phyloP scores from a whole-genome alignment of 1,139 yeast genomes.

The Saccharomyces hybrid region DNA sequence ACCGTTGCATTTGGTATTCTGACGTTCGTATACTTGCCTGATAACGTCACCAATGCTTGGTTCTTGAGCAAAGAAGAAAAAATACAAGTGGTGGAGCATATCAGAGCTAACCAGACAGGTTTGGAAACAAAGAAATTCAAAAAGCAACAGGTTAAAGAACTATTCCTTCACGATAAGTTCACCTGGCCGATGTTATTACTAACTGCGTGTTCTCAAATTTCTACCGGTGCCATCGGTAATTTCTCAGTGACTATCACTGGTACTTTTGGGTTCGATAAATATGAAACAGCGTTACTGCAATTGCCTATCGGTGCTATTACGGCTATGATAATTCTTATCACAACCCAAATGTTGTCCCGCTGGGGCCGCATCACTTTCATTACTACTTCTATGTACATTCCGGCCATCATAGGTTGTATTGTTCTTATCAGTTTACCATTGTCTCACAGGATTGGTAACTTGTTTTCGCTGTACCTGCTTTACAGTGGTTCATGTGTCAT shows the following conservation, averaged over 20 bases:
- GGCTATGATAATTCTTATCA: constrained; percentile 29
- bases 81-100: constrained; percentile 43
- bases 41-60: constrained; percentile 48
- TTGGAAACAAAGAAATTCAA: constrained; percentile 51
- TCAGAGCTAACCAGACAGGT: constrained; percentile 46
- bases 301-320: constrained; percentile 43
- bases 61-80: constrained; percentile 46
- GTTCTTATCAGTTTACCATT: constrained; percentile 40
- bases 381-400: constrained; percentile 29
- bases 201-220: constrained; percentile 35
- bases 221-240: constrained; percentile 41
- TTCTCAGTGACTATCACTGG: constrained; percentile 43
- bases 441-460: constrained; percentile 31
- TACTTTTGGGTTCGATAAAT: constrained; percentile 39
- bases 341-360: constrained; percentile 29
- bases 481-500: constrained; percentile 39
- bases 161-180: constrained; percentile 39
- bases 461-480: constrained; percentile 33
- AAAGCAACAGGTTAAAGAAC: constrained; percentile 43
- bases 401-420: constrained; percentile 37
- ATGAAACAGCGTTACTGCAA: constrained; percentile 37
- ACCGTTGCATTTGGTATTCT: constrained; percentile 45
- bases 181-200: constrained; percentile 37
- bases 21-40: constrained; percentile 43
- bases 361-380: constrained; percentile 28